These are phyloP conservation scores for Candida anglica DNA, from an alignment of 805 yeast species.

Conservation along the genomic window DNA sequence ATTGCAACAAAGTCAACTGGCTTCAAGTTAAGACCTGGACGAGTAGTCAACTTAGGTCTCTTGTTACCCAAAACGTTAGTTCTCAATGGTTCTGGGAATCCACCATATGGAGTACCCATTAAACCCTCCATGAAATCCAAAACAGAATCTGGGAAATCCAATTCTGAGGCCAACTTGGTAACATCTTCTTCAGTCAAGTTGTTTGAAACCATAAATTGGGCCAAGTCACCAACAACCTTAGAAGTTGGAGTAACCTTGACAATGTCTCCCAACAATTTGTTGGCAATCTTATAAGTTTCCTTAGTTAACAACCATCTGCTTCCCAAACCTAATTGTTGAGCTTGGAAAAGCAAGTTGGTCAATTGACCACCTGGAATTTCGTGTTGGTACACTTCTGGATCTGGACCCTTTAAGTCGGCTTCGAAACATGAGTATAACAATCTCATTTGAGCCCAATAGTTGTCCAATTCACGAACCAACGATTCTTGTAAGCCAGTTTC, in stretches of 20 bases:
- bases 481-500: conserved; percentile 66
- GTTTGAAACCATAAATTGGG: conserved; percentile 99
- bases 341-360: conserved; percentile 97
- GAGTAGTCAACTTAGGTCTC: conserved; percentile 80
- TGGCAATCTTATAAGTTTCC: conserved; percentile 89
- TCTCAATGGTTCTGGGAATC: conserved; percentile 99
- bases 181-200: conserved; percentile 85
- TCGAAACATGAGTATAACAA: conserved; percentile 93
- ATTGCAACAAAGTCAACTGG: conserved; percentile 78
- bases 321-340: conserved; percentile 97
- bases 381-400: conserved; percentile 97
- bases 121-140: conserved; percentile 98
- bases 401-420: conserved; percentile 98
- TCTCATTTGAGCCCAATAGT: conserved; percentile 99
- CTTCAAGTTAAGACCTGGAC: conserved; percentile 89
- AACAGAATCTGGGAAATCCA: conserved; percentile 98
- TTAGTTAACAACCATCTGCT: conserved; percentile 96
- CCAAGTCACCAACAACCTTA: conserved; percentile 99
- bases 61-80: conserved; percentile 85
- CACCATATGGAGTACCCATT: conserved; percentile 99
- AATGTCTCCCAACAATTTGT: conserved; percentile 86
- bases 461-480: conserved; percentile 77
- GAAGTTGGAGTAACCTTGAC: conserved; percentile 99
- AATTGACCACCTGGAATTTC: conserved; percentile 99
- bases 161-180: conserved; percentile 75